Evolutionary conservation across 106 monocot genomes (phyloP), one percentile per base, ranked within the genome.

Genomic region (Gastrodia elata): DNA sequence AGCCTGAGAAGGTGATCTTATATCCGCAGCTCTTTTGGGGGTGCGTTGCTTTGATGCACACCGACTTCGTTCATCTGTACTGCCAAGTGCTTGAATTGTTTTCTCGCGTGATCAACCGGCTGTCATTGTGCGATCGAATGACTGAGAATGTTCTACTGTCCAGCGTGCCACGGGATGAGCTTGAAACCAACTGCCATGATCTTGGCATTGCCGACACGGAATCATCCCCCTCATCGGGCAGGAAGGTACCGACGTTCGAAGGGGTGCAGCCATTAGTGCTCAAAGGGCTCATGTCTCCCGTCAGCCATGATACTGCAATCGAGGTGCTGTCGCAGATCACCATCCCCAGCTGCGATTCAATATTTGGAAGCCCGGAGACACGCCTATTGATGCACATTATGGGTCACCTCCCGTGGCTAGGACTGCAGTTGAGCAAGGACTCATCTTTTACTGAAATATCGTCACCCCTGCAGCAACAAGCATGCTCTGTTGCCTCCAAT

Each of bases 11-110:
- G 79, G 91, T 93, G 64, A 98, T 98, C 70, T 85, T 98, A 33
- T 98, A 98, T 49, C 98, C 98, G 38, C 98, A 98, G 80, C 93
- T 98, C 9, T 98, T 98, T 59, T 93, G 98, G 98, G 98, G 88
- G 6, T 98, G 98, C 55, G 88, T 98, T 46, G 98, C 93, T 20
- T 83, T 98, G 86, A 87, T 98, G 93, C 98, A 98, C 75, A 91
- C 93, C 39, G 98, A 98, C 56, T 98, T 93, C 70, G 93, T 98
- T 38, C 93, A 98, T 56, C 74, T 98, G 4, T 98, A 98, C 72
- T 88, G 90, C 44, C 98, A 93, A 73, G 93, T 93, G 27, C 93
- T 98, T 39, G 88, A 93, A 69, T 83, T 98, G 24, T 93, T 98
- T 65, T 77, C 80, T 8, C 73, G 88, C 30, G 91, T 98, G 30